Evolutionary conservation across 2,329 filamentous ascomycete species (phyloP), one percentile per base, ranked within the genome.

Genomic region (Acrocalymma vagum): DNA sequence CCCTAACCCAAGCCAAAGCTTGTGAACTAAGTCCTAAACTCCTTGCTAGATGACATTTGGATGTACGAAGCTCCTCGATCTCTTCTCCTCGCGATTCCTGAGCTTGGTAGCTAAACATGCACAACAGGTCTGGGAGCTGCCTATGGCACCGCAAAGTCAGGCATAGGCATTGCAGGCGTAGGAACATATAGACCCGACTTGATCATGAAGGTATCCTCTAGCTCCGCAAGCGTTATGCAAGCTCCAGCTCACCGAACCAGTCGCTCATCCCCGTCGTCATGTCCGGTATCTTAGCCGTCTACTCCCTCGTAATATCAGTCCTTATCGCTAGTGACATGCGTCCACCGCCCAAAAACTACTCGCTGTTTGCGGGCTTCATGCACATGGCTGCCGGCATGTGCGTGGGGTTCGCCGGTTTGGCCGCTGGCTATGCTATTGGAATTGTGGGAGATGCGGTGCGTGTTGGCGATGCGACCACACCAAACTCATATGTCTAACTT

Each of bases 231-330:
- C 6, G 10, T 16, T 23, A 11, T 31, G 7, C 14, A 21, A 34
- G 39, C 47, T 53, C 17, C 11, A 26, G 27, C 61, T 68, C 47
- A 69, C 45, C 21, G n/a, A 2, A 17, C 22, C 59, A 91, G 88
- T 92, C 87, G 42, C 77, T 93, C 37, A 92, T 93, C 58, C 88
- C 89, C 50, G 88, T 94, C 55, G 86, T 99, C 78, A 99, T 99
- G 94, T 95, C 94, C 60, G 94, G 94, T 83, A 99, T 99, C 69
- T 90, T 99, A 65, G 94, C 94, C 43, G 94, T 99, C 57, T 99
- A 99, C 76, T 90, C 92, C 35, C 88, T 99, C 59, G 94, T 99
- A 63, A 92, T 99, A 58, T 88, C 93, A 13, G 94, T 99, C 65
- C 83, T 99, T 58, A 99, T 99, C 70, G 90, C 91, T 40, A 87